Base-by-base conservation (phyloP, 2,329 filamentous ascomycete species). In the Colletotrichum simmondsii region DNA sequence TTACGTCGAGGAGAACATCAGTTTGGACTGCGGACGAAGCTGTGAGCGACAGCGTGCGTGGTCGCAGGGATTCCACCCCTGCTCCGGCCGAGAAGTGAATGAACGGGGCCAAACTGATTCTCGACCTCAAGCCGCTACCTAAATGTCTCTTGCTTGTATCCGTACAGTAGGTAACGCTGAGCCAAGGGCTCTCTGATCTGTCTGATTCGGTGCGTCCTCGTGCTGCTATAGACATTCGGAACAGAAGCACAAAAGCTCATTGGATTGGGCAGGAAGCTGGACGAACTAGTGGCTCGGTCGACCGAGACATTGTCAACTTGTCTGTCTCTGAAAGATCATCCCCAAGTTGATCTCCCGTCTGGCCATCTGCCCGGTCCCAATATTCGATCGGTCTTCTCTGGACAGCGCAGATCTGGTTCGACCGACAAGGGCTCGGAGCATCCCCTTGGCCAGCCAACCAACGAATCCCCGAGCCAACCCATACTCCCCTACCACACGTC, bases 281-380 rank as follows among this genome's bases (percentile, higher is more conserved):
- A 70, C 57, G 61, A 52, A 61, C 54, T 61, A 46, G 61, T 70
- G 28, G 54, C 56, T 49, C 46, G 7, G 60, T 53, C 46, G 49
- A 71, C 71, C 56, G 60, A 71, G 71, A 73, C 71, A 65, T 54
- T n/a, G 66, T 53, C 60, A 56, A 65, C 56, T 57, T 32, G 30
- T 56, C 56, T 35, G 52, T 59, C 53, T 53, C 54, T 24, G 37
- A 24, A 22, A 32, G 58, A 53, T 42, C 11, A 35, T 32, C 70
- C 64, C 53, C 32, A 22, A 69, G 59, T 46, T 56, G 53, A 46
- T 49, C 37, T 58, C 37, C 42, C 42, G 42, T 22, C 42, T 49
- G 42, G 8, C 42, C 49, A 30, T 30, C 35, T 60, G 19, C n/a
- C 26, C 30, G n/a, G 59, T 70, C 57, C 69, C 49, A 24, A 19